Conservation (phyloP, 352 stramenopile species). For the Pythium brachiatum region DNA sequence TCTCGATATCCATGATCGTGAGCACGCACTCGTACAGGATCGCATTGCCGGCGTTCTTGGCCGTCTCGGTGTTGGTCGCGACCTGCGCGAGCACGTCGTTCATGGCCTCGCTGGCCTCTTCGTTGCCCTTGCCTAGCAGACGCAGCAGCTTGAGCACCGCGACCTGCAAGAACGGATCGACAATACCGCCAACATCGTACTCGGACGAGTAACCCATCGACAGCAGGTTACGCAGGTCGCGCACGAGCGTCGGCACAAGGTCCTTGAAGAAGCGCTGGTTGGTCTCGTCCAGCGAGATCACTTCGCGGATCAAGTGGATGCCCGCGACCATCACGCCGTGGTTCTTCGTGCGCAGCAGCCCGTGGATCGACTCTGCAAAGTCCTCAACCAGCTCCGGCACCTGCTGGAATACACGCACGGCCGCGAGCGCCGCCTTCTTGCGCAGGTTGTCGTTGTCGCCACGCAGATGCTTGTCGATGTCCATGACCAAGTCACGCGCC, state of each 20-base stretch:
- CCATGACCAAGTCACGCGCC: conserved; percentile 96
- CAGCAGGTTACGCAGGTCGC: conserved; percentile 94
- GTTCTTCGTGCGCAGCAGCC: conserved; percentile 94
- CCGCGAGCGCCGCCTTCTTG: conserved; percentile 97
- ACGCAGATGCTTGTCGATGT: conserved; percentile 95
- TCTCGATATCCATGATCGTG: conserved; percentile 99
- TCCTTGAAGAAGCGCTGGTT: conserved; percentile 76
- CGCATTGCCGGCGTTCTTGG: conserved; percentile 99
- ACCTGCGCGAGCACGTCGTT: conserved; percentile 99
- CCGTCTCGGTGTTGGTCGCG: conserved; percentile 99
- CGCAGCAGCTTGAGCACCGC: conserved; percentile 90
- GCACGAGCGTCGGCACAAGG: conserved; percentile 75
- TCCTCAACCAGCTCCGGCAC: conserved; percentile 98
- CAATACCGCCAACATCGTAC: conserved; percentile 98
- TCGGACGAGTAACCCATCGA: conserved; percentile 97
- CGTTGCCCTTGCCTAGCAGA: conserved; percentile 94
- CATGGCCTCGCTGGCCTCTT: conserved; percentile 90
- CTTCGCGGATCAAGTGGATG: conserved; percentile 95
- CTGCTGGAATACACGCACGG: conserved; percentile 92
- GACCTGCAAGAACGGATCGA: conserved; percentile 97
- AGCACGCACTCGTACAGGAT: conserved; percentile 99
- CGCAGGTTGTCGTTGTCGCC: conserved; percentile 94
- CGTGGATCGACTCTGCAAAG: conserved; percentile 95
- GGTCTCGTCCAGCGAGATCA: conserved; percentile 81
- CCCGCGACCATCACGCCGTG: conserved; percentile 97